Evolutionary conservation across 2,329 filamentous ascomycete species (phyloP).

Genomic region (Xylaria hypoxylon): DNA sequence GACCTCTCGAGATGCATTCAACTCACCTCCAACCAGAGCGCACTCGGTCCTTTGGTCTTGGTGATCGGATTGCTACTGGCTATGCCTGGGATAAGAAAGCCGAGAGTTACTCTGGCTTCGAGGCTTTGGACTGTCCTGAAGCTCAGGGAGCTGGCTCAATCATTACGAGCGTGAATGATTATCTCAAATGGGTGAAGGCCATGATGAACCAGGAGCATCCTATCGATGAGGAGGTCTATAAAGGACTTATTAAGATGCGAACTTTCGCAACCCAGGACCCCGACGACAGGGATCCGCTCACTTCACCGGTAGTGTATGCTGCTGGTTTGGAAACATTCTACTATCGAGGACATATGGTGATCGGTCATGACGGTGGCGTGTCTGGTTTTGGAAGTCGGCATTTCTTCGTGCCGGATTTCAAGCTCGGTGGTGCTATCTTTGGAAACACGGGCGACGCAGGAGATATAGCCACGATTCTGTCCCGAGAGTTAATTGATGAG

Average conservation of each 20-base stretch:
- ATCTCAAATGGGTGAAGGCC: conserved; percentile 44
- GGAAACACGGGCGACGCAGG: conserved; percentile 34
- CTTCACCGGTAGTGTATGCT: conserved; percentile 39
- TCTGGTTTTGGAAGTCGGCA: conserved; percentile 41
- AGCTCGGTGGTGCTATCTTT: conserved; percentile 39
- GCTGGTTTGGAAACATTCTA: conserved; percentile 42
- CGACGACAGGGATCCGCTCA: conserved; percentile 22
- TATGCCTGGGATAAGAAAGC: conserved; percentile 35
- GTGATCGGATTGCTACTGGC: conserved; percentile 39
- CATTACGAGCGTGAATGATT: conserved; percentile 45
- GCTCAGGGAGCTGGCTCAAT: conserved; percentile 45
- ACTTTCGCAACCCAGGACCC: conserved; percentile 27
- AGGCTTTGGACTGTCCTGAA: conserved; percentile 30
- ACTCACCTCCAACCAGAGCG: conserved; percentile 41
- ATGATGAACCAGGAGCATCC: conserved; percentile 40
- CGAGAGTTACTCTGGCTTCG: conserved; percentile 28
- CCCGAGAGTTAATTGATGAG: conserved; percentile 39
- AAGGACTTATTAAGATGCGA: conserved; percentile 39
- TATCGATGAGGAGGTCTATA: conserved; percentile 43
- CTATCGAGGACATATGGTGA: conserved; percentile 41
- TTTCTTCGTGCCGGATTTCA: conserved; percentile 41
- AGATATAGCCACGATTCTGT: conserved; percentile 8
- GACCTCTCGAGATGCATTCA: conserved; percentile 42
- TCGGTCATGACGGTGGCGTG: conserved; percentile 42
- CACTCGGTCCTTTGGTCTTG: conserved; percentile 34